phyloP scores from a whole-genome alignment of 2,329 filamentous ascomycete species.

The Colletotrichum lindemuthianum region DNA sequence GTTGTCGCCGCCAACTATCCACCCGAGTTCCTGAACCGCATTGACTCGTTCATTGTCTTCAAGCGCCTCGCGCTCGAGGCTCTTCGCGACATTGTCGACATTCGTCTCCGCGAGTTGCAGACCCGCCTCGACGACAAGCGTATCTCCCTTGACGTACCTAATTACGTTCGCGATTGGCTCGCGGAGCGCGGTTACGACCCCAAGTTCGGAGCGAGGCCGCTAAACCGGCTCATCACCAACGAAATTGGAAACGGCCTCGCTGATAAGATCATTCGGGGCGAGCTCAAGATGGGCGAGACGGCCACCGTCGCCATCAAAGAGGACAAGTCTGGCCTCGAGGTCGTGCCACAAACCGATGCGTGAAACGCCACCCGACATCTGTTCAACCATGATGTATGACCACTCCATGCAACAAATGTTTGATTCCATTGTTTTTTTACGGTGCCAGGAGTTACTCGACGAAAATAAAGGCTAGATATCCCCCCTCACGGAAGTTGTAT shows the following conservation, averaged over 20 bases:
- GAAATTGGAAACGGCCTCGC: conserved; percentile 90
- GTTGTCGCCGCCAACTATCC: conserved; percentile 80
- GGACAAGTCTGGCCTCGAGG: conserved; percentile 66
- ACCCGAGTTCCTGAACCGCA: conserved; percentile 95
- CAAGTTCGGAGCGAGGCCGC: conserved; percentile 86
- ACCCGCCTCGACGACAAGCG: conserved; percentile 83
- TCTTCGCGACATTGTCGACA: conserved; percentile 92
- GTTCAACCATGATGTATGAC: conserved; percentile 10
- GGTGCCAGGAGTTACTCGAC: neutral
- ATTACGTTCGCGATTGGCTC: conserved; percentile 84
- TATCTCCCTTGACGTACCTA: conserved; percentile 77
- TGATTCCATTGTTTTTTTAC: neutral
- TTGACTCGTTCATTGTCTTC: conserved; percentile 97
- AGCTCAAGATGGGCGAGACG: conserved; percentile 78
- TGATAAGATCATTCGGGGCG: conserved; percentile 89
- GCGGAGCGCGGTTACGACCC: conserved; percentile 92
- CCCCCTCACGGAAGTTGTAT: conserved; percentile 18
- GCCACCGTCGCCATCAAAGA: conserved; percentile 76
- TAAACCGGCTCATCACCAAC: conserved; percentile 90
- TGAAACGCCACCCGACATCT: neutral
- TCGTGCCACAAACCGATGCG: conserved; percentile 43
- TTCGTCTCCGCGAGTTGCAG: conserved; percentile 87
- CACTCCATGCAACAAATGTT: neutral
- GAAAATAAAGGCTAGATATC: neutral
- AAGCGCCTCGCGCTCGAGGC: conserved; percentile 82